These are phyloP conservation scores for Trichosanthes cucumerina DNA, from an alignment of 306 rosid genomes.

Conservation along the genomic window DNA sequence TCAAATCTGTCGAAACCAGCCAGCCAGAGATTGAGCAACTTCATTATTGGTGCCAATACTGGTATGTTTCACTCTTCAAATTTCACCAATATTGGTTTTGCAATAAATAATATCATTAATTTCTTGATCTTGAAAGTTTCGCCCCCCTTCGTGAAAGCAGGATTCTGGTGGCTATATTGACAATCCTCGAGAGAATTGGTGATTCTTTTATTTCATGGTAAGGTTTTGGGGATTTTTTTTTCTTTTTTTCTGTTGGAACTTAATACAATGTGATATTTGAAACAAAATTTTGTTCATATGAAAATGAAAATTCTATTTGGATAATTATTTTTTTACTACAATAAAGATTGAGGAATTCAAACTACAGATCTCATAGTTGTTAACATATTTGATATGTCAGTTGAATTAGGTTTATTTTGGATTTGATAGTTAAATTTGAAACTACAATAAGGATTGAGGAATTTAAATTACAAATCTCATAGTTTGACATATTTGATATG, in stretches of 20 bases:
- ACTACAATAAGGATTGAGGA: no score
- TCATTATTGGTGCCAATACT: conserved; percentile 92
- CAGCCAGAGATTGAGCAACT: conserved; percentile 76
- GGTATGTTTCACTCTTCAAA: conserved; percentile 27
- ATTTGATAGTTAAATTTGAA: no score
- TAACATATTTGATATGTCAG: no score
- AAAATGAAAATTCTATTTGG: background rate
- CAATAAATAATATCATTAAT: background rate
- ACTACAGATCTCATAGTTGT: no score
- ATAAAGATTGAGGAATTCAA: no score
- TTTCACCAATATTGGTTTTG: background rate
- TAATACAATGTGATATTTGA: background rate
- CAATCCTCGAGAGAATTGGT: conserved; percentile 66
- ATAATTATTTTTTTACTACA: background rate
- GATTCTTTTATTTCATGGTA: conserved; percentile 88
- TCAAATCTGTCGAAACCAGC: conserved; percentile 70
- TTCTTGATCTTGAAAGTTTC: background rate
- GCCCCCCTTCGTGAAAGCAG: conserved; percentile 26
- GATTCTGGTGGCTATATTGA: conserved; percentile 88
- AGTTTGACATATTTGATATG: no score
- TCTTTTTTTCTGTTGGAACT: background rate
- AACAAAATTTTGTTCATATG: background rate
- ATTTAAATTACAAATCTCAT: no score
- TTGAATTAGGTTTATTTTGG: no score
- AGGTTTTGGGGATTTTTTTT: conserved; percentile 15